Percentiles rank a stretch among this genome's conserved stretches.
phyloP scores from a whole-genome alignment of 257 asterid species.

The Gynochthodes officinalis region DNA sequence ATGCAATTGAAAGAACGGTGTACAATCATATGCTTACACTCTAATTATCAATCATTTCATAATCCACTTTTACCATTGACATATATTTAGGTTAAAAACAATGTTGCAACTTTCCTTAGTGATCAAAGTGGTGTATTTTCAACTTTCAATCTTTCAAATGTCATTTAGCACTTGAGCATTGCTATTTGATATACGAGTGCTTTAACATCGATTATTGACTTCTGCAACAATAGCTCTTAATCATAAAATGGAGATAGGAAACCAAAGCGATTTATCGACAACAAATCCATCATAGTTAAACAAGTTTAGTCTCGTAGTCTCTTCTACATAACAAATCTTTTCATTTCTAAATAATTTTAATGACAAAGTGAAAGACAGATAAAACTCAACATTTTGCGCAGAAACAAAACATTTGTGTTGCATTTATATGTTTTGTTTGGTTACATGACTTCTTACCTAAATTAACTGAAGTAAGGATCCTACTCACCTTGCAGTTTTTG shows the following conservation, averaged over 20 bases:
- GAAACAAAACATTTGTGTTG: too few relatives aligned
- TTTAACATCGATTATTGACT: neutral
- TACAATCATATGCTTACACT: neutral
- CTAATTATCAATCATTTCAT: too few relatives aligned
- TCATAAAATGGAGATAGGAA: neutral
- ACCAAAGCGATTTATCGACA: neutral
- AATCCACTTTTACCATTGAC: neutral
- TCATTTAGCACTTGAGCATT: neutral
- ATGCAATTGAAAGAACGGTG: neutral
- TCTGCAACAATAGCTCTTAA: neutral
- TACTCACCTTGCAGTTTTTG: constrained; percentile 39
- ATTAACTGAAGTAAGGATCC: constrained; percentile 1
- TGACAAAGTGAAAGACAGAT: neutral
- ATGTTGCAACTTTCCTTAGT: neutral
- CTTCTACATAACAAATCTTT: neutral
- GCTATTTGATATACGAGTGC: neutral
- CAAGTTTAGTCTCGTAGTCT: neutral
- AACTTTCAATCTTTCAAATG: neutral
- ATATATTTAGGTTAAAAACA: neutral
- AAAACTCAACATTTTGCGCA: neutral
- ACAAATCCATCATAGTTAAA: neutral
- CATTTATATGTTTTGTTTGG: too few relatives aligned
- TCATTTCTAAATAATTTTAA: neutral
- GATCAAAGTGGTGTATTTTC: neutral
- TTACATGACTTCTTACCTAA: neutral